These are phyloP conservation scores for Ceriops tagal DNA, from an alignment of 345 rosid genomes.

Conservation along the genomic window DNA sequence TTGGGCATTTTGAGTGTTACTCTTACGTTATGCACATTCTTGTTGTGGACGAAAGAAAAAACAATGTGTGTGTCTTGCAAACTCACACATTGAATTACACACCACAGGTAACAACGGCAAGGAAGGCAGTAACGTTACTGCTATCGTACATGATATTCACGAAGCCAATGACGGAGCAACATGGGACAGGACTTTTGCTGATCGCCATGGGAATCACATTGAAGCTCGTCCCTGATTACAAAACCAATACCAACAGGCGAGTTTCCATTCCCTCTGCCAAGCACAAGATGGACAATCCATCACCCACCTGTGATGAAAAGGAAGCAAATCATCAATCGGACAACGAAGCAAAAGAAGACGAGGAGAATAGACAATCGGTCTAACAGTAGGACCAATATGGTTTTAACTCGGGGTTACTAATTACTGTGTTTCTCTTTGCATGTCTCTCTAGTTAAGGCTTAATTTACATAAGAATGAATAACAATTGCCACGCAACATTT, in stretches of 20 bases:
- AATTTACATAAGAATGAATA: too few species aligned
- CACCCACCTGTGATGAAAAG: conserved; percentile 3
- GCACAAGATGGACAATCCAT: conserved; percentile 4
- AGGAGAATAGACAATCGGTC: conserved; percentile 38
- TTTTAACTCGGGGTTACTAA: too few species aligned
- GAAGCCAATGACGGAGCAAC: conserved; percentile 79
- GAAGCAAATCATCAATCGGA: neutral
- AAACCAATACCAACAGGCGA: conserved; percentile 18
- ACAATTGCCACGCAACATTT: too few species aligned
- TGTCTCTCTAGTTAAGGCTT: too few species aligned
- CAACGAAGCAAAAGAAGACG: conserved; percentile 17
- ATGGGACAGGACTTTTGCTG: conserved; percentile 63
- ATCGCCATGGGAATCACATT: conserved; percentile 73
- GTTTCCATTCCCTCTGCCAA: conserved; percentile 8
- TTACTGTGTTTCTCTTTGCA: too few species aligned
- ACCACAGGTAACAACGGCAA: conserved; percentile 55
- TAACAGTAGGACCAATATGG: conserved; percentile 1
- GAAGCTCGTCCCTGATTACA: conserved; percentile 47
- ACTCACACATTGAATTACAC: too few species aligned
- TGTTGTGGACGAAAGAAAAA: too few species aligned
- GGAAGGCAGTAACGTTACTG: conserved; percentile 69
- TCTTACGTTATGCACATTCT: too few species aligned
- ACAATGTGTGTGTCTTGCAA: too few species aligned
- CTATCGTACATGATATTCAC: conserved; percentile 86
- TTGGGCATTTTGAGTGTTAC: too few species aligned